Conservation (phyloP, 2,329 filamentous ascomycete species). For the Didymella sp. region DNA sequence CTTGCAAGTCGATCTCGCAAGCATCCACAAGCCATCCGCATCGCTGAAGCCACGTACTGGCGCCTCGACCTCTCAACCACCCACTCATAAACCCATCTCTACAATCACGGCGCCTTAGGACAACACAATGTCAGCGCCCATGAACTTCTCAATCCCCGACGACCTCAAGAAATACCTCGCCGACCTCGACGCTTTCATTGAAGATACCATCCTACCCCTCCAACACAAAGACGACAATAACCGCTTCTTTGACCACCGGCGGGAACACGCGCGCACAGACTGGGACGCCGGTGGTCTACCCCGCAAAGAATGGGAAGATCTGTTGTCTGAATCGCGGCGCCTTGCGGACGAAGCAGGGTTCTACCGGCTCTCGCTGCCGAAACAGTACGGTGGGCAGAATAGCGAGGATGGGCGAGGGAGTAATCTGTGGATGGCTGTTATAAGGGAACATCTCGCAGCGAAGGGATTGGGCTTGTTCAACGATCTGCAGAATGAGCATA, state of each 20-base stretch:
- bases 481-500: conserved; percentile 70
- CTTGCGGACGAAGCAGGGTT: conserved; percentile 67
- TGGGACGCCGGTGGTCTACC: conserved; percentile 66
- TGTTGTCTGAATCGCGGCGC: conserved; percentile 58
- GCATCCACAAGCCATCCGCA: not conserved
- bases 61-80: not conserved
- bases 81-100: not conserved
- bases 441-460: conserved; percentile 65
- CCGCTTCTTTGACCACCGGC: conserved; percentile 70
- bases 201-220: conserved; percentile 60
- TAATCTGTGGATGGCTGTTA: conserved; percentile 70
- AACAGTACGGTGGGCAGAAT: conserved; percentile 62
- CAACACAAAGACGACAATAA: conserved; percentile 65
- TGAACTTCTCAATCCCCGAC: conserved; percentile 60
- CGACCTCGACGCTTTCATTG: conserved; percentile 65
- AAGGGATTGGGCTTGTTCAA: conserved; percentile 68
- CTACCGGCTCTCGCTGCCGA: conserved; percentile 65
- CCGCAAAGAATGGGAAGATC: conserved; percentile 64
- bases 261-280: conserved; percentile 67
- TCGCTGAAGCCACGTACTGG: conserved; percentile 18
- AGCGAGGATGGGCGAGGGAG: conserved; percentile 52
- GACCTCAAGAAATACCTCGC: conserved; percentile 58
- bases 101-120: not conserved
- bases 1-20: not conserved
- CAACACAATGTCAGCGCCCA: conserved; percentile 9